Base-by-base conservation (phyloP, 1,284 basidiomycete genomes). In the Trichosporon coremiiforme region DNA sequence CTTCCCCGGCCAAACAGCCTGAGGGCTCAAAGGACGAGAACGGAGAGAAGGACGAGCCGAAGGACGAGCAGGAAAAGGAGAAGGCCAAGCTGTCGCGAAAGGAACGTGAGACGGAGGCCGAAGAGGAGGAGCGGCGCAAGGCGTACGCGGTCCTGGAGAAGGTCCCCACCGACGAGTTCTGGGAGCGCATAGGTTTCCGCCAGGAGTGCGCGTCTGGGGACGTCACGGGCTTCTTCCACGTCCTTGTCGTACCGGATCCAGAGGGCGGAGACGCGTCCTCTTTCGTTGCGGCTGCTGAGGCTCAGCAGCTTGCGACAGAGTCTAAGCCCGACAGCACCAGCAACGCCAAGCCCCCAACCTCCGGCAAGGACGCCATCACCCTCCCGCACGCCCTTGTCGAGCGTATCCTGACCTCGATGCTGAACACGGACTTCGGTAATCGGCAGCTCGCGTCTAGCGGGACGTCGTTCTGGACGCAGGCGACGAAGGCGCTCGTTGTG, bases 161-260 rank as follows among this genome's bases (percentile, higher is more conserved):
- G 31, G 71, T 83, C 3, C 67, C 74, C 0, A 78, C 88, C 35
- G 90, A 90, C 65, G 94, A 95, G 79, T 98, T 95, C 82, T 96
- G 94, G 92, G 93, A 95, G 82, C 87, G 93, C 15, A 94, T 98
- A 91, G 93, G 91, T 31, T 95, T 92, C 83, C 87, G 95, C 41
- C 95, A 97, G 79, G 95, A 98, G 81, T 97, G 95, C 79, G 87
- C 91, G 60, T 90, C 73, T 87, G 94, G 86, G 2, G 91, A 92
- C 4, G 87, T 95, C 12, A 95, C 93, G 1, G 94, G 91, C 0
- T 98, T 98, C 85, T 96, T 97, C 80, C 87, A 88, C 17, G 80
- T 67, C 2, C n/a, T 55, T 4, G 66, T 53, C 22, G 38, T 31
- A 13, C 45, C 67, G 17, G 62, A 20, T 4, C 47, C 50, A 9